Evolutionary conservation across 768 basidiomycete species (phyloP).

Genomic region (Kwoniella shandongensis): DNA sequence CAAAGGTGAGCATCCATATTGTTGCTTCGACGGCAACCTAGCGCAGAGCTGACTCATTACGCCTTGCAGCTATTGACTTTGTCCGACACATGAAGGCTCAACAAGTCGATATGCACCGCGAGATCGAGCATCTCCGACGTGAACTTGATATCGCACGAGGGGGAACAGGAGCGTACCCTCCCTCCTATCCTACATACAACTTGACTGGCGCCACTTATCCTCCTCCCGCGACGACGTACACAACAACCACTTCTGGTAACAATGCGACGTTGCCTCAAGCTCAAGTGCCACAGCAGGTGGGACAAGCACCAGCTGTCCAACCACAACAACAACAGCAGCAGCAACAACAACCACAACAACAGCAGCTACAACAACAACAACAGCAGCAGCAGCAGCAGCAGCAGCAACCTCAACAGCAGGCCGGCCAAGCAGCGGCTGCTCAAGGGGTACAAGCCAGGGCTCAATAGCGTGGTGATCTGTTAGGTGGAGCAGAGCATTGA

Average conservation of each 20-base stretch:
- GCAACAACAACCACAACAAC: conserved; percentile 8
- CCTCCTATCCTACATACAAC: conserved; percentile 17
- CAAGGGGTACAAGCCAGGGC: conserved; percentile 2
- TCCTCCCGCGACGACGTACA: conserved; percentile 1
- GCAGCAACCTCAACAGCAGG: conserved; percentile 1
- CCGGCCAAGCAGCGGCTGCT: not conserved
- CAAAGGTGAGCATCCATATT: conserved; percentile 65
- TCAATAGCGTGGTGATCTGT: too few species aligned
- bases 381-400: conserved; percentile 14
- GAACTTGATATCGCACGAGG: conserved; percentile 61
- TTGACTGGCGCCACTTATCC: conserved; percentile 11
- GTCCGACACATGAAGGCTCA: conserved; percentile 73
- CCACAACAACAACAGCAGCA: conserved; percentile 3
- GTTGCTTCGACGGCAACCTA: too few species aligned
- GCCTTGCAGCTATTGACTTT: conserved; percentile 76
- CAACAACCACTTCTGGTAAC: not conserved
- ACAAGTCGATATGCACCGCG: conserved; percentile 73
- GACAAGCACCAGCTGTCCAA: conserved; percentile 2
- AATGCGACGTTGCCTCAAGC: not conserved
- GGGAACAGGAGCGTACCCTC: conserved; percentile 22
- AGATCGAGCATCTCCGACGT: conserved; percentile 74
- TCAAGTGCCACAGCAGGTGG: not conserved
- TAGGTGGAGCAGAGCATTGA: too few species aligned
- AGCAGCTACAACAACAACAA: not conserved
- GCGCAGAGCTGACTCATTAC: not conserved